Conservation (phyloP, 2,329 filamentous ascomycete genomes). For the Aureobasidium pullulans region DNA sequence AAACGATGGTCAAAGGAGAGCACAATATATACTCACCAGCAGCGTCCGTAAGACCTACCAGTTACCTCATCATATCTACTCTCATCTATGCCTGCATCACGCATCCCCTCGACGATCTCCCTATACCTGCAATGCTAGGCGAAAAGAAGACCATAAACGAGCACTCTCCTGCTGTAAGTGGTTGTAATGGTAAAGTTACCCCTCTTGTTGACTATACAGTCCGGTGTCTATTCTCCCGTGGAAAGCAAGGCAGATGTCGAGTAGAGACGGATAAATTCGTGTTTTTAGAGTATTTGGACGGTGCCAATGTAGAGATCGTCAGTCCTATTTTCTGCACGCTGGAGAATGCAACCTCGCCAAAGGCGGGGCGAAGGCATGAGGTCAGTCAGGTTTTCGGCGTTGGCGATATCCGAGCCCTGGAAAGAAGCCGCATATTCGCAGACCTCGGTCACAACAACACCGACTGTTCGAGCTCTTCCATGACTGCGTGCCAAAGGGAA, state of each 20-base stretch:
- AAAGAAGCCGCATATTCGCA: neutral
- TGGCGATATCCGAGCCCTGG: neutral
- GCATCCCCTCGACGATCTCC: neutral
- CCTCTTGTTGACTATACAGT: neutral
- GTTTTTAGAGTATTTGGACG: neutral
- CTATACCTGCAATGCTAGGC: neutral
- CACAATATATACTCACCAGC: neutral
- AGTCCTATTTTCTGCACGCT: neutral
- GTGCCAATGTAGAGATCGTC: constrained; percentile 1
- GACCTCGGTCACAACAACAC: neutral
- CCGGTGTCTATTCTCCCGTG: constrained; percentile 1
- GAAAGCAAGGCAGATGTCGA: neutral
- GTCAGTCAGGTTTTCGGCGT: neutral
- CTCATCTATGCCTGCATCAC: neutral
- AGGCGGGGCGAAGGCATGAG: neutral
- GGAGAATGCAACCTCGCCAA: neutral
- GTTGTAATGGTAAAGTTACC: neutral
- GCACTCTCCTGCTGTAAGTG: neutral
- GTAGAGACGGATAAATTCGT: constrained; percentile 1
- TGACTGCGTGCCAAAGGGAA: too few relatives aligned
- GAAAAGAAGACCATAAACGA: neutral
- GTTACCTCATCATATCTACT: neutral
- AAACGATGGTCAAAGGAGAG: neutral
- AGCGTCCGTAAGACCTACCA: neutral
- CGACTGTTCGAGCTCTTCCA: neutral